phyloP scores from a whole-genome alignment of 2,329 filamentous ascomycete species.

The Xylariaceae sp. region DNA sequence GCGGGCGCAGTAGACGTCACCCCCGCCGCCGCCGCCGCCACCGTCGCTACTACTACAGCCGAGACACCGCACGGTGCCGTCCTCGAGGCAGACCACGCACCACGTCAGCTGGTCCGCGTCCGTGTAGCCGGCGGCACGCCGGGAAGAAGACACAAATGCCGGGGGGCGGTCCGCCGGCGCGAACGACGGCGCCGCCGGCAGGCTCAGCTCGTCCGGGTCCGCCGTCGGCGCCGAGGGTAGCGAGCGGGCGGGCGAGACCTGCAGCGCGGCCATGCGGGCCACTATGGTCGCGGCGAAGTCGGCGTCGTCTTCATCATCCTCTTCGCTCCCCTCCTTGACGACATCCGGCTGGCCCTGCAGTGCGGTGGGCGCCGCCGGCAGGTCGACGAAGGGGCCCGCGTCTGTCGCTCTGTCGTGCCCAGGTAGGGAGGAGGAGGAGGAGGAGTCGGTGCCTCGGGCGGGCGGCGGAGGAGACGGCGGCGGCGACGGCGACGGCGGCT shows the following conservation, averaged over 20 bases:
- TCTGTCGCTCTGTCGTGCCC: neutral
- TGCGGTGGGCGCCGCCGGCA: slow-evolving; percentile 40
- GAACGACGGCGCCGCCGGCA: slow-evolving; percentile 44
- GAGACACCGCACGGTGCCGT: slow-evolving; percentile 63
- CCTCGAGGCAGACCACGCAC: slow-evolving; percentile 77
- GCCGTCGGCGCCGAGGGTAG: slow-evolving; percentile 22
- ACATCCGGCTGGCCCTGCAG: slow-evolving; percentile 29
- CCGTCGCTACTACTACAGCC: too few relatives aligned
- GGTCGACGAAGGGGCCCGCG: slow-evolving; percentile 22
- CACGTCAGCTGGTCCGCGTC: slow-evolving; percentile 69
- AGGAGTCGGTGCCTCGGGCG: neutral
- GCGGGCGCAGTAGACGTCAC: slow-evolving; percentile 64
- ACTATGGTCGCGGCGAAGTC: slow-evolving; percentile 40
- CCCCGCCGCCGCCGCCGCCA: too few relatives aligned
- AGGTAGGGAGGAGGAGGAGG: neutral
- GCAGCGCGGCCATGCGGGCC: slow-evolving; percentile 45
- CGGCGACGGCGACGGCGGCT: slow-evolving; percentile 7
- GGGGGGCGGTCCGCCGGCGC: slow-evolving; percentile 35
- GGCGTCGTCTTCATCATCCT: slow-evolving; percentile 16
- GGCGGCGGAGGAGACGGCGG: slow-evolving; percentile 1
- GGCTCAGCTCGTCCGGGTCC: slow-evolving; percentile 28
- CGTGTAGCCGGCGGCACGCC: slow-evolving; percentile 41
- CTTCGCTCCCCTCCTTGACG: slow-evolving; percentile 1
- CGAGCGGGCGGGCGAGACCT: slow-evolving; percentile 22
- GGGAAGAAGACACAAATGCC: too few relatives aligned